Conservation (phyloP, 2,329 filamentous ascomycete species). For the Pseudogymnoascus sp. region DNA sequence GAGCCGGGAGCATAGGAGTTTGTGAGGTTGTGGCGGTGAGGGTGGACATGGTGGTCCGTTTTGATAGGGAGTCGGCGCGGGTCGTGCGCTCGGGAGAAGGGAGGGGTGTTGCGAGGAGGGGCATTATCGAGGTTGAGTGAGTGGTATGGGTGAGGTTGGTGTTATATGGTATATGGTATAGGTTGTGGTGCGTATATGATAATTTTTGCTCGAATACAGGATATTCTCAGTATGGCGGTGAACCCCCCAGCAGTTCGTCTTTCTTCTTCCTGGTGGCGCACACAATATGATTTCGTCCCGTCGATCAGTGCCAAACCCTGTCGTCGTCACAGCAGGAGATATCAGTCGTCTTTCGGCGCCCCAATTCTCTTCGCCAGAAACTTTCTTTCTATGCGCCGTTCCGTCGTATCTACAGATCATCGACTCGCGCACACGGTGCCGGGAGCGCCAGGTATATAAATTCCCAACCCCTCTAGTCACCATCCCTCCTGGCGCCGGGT, state of each 20-base stretch:
- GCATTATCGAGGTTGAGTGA: not conserved
- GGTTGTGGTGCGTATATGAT: not conserved
- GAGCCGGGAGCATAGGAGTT: not conserved
- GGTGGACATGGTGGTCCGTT: not conserved
- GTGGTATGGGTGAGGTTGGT: not conserved
- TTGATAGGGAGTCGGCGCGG: not conserved
- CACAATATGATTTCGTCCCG: not conserved
- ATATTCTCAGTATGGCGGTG: slow-evolving; percentile 6
- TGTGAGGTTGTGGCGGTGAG: not conserved
- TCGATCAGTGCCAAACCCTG: not conserved
- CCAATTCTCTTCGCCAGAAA: not conserved
- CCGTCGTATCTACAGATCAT: not conserved
- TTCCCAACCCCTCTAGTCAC: not conserved
- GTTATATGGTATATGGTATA: not conserved
- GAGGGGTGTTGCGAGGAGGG: slow-evolving; percentile 1
- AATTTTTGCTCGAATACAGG: not conserved
- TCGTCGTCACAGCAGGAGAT: not conserved
- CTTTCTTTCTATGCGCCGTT: not conserved
- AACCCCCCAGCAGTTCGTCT: not conserved
- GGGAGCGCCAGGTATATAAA: slow-evolving; percentile 5
- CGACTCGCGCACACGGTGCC: not conserved
- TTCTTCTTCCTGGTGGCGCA: not conserved
- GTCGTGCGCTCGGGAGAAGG: not conserved
- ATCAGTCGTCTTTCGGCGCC: not conserved
- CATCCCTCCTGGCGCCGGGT: not conserved